phyloP scores from a whole-genome alignment of 2,329 filamentous ascomycete species.

The Calonectria hawksworthii region DNA sequence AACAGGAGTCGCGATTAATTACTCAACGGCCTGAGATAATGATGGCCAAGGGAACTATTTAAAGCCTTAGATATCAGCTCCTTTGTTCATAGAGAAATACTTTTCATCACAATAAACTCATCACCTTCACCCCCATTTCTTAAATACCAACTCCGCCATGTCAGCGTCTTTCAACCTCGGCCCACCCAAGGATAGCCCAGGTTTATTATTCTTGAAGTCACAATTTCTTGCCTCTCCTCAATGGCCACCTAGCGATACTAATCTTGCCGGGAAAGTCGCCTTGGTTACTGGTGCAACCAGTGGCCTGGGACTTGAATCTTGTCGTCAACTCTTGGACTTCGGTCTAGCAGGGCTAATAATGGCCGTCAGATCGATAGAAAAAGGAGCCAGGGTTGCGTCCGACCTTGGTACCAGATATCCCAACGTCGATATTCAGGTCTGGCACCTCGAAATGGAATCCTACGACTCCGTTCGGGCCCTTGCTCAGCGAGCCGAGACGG shows the following conservation, averaged over 20 bases:
- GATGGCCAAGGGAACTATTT: not conserved
- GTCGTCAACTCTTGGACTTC: conserved; percentile 11
- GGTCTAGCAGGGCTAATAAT: conserved; percentile 22
- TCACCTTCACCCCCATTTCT: not conserved
- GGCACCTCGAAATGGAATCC: conserved; percentile 23
- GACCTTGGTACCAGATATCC: not conserved
- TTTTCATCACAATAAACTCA: not conserved
- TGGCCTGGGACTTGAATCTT: conserved; percentile 20
- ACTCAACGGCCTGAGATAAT: not conserved
- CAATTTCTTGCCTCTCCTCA: conserved; percentile 11
- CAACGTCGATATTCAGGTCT: conserved; percentile 1
- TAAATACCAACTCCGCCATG: not conserved
- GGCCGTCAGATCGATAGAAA: conserved; percentile 12
- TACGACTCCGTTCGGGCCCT: conserved; percentile 17
- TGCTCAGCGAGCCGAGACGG: not conserved
- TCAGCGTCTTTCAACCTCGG: conserved; percentile 1
- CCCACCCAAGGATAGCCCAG: conserved; percentile 15
- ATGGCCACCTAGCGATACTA: conserved; percentile 3
- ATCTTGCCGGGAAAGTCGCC: conserved; percentile 6
- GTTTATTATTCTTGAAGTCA: conserved; percentile 6
- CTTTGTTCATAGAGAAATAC: not conserved
- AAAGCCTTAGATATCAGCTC: not conserved
- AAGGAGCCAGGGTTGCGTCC: conserved; percentile 13
- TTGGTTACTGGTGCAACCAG: conserved; percentile 23
- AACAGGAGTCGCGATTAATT: not conserved